phyloP scores from a whole-genome alignment of 768 basidiomycete species.

The Phlebiopsis flavidoalba region DNA sequence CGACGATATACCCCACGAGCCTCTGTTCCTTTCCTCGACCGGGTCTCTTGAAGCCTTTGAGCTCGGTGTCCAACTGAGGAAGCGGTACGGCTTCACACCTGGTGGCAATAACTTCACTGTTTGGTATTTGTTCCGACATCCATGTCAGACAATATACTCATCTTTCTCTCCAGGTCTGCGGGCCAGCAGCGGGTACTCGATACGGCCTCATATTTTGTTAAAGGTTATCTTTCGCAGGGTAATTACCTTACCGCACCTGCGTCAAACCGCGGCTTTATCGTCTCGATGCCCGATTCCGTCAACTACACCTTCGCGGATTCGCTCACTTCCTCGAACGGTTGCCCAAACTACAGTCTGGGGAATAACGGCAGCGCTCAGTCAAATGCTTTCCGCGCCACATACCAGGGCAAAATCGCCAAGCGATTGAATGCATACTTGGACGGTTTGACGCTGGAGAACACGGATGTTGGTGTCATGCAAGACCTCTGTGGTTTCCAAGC shows the following conservation, averaged over 20 bases:
- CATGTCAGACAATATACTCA: neutral
- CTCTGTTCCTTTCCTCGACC: slow-evolving; percentile 33
- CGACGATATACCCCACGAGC: slow-evolving; percentile 34
- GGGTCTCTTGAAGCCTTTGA: slow-evolving; percentile 36
- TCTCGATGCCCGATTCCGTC: slow-evolving; percentile 36
- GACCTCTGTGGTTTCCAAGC: slow-evolving; percentile 39
- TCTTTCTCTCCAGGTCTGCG: slow-evolving; percentile 30
- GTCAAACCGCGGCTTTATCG: slow-evolving; percentile 30
- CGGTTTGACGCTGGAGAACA: slow-evolving; percentile 28
- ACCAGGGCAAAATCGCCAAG: slow-evolving; percentile 28
- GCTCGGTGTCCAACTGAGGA: slow-evolving; percentile 35
- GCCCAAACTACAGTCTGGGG: slow-evolving; percentile 27
- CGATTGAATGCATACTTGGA: slow-evolving; percentile 33
- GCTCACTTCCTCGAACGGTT: slow-evolving; percentile 35
- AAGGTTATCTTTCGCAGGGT: slow-evolving; percentile 39
- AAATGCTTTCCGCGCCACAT: slow-evolving; percentile 28
- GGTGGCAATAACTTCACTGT: slow-evolving; percentile 38
- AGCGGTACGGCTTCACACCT: slow-evolving; percentile 34
- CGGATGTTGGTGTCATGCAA: slow-evolving; percentile 38
- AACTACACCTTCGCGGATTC: slow-evolving; percentile 39
- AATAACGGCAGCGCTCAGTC: slow-evolving; percentile 27
- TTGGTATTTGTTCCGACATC: slow-evolving; percentile 26
- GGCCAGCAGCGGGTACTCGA: slow-evolving; percentile 38
- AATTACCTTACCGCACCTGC: slow-evolving; percentile 28
- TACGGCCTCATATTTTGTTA: slow-evolving; percentile 34